These are phyloP conservation scores for Jaenimonas drosophilae DNA, from an alignment of 208 protist genomes.

Conservation along the genomic window DNA sequence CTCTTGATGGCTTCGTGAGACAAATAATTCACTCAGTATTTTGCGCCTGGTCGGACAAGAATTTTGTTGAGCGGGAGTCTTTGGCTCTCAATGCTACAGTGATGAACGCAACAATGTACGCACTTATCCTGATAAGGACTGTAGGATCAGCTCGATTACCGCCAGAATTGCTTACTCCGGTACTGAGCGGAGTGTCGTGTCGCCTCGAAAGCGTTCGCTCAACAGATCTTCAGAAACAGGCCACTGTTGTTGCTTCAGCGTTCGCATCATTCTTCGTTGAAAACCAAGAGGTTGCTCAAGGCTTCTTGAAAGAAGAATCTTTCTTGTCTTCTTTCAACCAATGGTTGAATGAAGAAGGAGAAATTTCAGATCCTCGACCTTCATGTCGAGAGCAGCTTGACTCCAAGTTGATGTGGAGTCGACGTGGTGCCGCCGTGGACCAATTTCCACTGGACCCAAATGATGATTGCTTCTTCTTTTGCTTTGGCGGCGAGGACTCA, in stretches of 20 bases:
- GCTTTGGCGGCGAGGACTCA: not conserved
- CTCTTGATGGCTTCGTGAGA: no score
- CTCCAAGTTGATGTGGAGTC: not conserved
- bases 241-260: conserved; percentile 13
- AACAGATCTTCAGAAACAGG: conserved; percentile 10
- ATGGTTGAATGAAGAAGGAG: conserved; percentile 12
- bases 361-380: not conserved
- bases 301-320: conserved; percentile 11
- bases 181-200: not conserved
- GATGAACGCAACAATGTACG: conserved; percentile 1
- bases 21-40: not conserved
- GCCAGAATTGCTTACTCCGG: not conserved
- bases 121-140: not conserved
- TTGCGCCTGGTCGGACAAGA: not conserved
- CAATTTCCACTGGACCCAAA: conserved; percentile 18
- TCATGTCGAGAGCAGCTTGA: not conserved
- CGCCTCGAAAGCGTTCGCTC: conserved; percentile 11
- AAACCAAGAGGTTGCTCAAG: conserved; percentile 5
- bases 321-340: conserved; percentile 8
- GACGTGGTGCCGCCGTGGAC: conserved; percentile 5
- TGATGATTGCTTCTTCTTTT: conserved; percentile 15
- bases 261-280: conserved; percentile 14
- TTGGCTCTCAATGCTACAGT: not conserved
- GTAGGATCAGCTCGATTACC: not conserved
- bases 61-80: not conserved